Conservation (phyloP, 208 protist genomes). For the Leishmania martiniquensis region DNA sequence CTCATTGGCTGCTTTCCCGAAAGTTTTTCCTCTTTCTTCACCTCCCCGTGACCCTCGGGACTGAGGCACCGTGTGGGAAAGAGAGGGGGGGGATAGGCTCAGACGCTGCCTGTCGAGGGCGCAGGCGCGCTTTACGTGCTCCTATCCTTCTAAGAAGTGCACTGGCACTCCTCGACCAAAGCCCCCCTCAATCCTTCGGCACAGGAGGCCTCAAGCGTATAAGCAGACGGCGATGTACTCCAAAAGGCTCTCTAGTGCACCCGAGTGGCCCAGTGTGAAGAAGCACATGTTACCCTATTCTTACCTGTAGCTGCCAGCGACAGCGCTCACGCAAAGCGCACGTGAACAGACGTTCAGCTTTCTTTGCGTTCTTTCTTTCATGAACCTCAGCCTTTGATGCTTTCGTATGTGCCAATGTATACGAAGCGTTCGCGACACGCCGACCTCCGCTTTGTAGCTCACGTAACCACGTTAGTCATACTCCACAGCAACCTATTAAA, state of each 20-base stretch:
- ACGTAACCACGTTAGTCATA: not conserved
- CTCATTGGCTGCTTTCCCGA: not conserved
- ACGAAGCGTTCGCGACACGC: not conserved
- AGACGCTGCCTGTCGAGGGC: not conserved
- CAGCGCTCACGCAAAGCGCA: not conserved
- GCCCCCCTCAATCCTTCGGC: not conserved
- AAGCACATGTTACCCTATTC: not conserved
- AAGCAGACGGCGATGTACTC: too few species aligned
- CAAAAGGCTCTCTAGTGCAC: not conserved
- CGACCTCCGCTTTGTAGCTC: not conserved
- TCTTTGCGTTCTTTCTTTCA: not conserved
- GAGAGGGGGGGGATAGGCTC: too few species aligned
- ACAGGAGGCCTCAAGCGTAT: not conserved
- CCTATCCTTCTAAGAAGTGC: not conserved
- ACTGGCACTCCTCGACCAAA: not conserved
- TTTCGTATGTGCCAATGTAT: not conserved
- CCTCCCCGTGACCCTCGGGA: not conserved
- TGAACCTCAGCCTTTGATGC: not conserved
- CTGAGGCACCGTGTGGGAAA: not conserved
- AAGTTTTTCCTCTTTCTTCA: not conserved
- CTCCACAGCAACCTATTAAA: not conserved
- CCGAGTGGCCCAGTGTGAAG: not conserved
- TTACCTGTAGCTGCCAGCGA: fast-evolving
- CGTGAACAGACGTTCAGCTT: not conserved
- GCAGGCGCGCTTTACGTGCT: not conserved